Conservation (phyloP, 768 basidiomycete genomes). For the Zangia roseola region DNA sequence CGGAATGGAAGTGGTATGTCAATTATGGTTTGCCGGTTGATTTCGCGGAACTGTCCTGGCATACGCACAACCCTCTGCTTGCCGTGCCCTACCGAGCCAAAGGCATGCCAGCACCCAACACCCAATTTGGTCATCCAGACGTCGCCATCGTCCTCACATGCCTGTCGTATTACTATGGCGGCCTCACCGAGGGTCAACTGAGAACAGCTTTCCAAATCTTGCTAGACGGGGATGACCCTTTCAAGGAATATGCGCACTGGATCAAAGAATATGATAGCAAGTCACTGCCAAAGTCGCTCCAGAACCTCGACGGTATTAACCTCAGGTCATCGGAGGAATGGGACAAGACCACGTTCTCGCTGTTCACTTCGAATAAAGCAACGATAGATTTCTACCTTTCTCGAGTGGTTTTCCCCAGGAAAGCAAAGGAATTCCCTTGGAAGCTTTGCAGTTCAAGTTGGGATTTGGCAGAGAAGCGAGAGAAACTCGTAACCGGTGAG, state of each 20-base stretch:
- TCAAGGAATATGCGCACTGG: conserved; percentile 21
- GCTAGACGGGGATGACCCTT: conserved; percentile 16
- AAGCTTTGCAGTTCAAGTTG: conserved; percentile 16
- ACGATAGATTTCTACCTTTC: conserved; percentile 46
- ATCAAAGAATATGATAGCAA: conserved; percentile 21
- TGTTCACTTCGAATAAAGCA: no score
- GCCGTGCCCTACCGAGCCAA: conserved; percentile 30
- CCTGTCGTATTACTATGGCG: conserved; percentile 25
- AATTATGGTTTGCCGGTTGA: conserved; percentile 25
- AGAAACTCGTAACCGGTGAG: no score
- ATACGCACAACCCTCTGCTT: no score
- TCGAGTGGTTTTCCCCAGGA: conserved; percentile 46
- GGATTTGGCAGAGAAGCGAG: conserved; percentile 5
- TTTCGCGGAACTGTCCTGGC: no score
- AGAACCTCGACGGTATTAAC: conserved; percentile 40
- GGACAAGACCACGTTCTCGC: conserved; percentile 24
- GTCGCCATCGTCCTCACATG: conserved; percentile 14
- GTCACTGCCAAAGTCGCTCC: conserved; percentile 31
- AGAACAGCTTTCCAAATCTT: conserved; percentile 9
- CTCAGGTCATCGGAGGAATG: conserved; percentile 36
- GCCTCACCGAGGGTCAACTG: conserved; percentile 18
- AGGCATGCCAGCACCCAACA: conserved; percentile 20
- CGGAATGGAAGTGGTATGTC: conserved; percentile 33
- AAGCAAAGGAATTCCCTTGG: conserved; percentile 24
- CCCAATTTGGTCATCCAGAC: conserved; percentile 30